Percentiles rank a stretch among this genome's conserved stretches.
These are phyloP conservation scores for Lyophyllum decastes DNA, from an alignment of 768 basidiomycete species.

Conservation along the genomic window DNA sequence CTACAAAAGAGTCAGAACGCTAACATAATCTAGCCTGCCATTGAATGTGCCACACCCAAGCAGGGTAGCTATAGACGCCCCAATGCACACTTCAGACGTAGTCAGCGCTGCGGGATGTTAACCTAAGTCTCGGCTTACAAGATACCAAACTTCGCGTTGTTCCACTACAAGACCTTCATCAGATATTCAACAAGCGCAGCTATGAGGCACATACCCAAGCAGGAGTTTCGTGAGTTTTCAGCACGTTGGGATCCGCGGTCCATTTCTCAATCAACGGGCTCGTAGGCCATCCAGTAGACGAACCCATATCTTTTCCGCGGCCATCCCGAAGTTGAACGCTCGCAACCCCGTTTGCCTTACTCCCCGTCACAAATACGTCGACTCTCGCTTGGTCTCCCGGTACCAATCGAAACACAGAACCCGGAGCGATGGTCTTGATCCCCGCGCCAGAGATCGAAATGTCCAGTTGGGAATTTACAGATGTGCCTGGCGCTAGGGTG, in stretches of 20 bases:
- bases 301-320: slow-evolving; percentile 34
- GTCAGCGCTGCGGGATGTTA: slow-evolving; percentile 1
- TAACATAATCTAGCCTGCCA: neutral
- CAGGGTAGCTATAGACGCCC: slow-evolving; percentile 50
- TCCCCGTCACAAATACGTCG: slow-evolving; percentile 47
- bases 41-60: slow-evolving; percentile 30
- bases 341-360: slow-evolving; percentile 26
- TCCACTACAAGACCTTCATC: slow-evolving; percentile 36
- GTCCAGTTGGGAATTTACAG: slow-evolving; percentile 32
- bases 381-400: slow-evolving; percentile 51
- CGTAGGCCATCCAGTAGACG: slow-evolving; percentile 37
- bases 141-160: slow-evolving; percentile 54
- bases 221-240: slow-evolving; percentile 52
- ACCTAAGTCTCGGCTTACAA: slow-evolving; percentile 38
- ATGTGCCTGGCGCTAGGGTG: slow-evolving; percentile 25
- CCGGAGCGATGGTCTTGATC: slow-evolving; percentile 43
- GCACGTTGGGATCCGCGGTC: slow-evolving; percentile 34
- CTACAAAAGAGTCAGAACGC: slow-evolving; percentile 21
- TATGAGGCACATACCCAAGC: slow-evolving; percentile 41
- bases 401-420: slow-evolving; percentile 44
- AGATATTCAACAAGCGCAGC: neutral
- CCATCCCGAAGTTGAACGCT: slow-evolving; percentile 33
- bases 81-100: slow-evolving; percentile 43
- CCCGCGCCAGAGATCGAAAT: slow-evolving; percentile 38
- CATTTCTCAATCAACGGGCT: slow-evolving; percentile 39